Evolutionary conservation across 163 green algal species (phyloP).

Genomic region (Picocystis sp.): DNA sequence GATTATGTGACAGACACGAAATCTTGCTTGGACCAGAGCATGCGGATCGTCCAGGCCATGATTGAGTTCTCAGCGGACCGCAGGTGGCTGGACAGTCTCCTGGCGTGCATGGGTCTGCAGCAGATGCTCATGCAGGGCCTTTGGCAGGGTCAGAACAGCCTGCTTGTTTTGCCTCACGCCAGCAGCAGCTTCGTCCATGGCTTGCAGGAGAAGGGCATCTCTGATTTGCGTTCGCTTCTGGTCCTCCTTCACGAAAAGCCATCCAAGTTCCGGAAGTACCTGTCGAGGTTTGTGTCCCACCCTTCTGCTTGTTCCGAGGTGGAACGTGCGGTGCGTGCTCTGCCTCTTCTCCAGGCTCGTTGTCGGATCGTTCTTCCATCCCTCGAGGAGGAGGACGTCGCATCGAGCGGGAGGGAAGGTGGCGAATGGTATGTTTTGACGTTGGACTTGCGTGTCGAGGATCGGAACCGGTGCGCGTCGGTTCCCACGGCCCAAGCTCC

Average conservation of each 20-base stretch:
- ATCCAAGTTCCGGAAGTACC: conserved; percentile 14
- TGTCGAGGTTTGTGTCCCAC: conserved; percentile 6
- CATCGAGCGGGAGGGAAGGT: neutral
- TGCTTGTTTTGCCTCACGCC: conserved; percentile 46
- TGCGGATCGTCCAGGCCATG: conserved; percentile 77
- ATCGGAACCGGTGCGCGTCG: conserved; percentile 1
- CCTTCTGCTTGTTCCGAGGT: neutral
- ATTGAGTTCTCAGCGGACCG: conserved; percentile 62
- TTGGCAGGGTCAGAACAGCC: conserved; percentile 40
- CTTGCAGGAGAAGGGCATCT: too few species aligned
- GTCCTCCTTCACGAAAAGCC: neutral
- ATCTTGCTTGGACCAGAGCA: conserved; percentile 68
- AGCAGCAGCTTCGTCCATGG: conserved; percentile 1
- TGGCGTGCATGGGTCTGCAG: conserved; percentile 59
- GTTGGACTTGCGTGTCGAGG: conserved; percentile 18
- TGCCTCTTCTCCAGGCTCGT: conserved; percentile 1
- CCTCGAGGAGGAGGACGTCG: conserved; percentile 13
- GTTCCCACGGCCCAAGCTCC: conserved; percentile 47
- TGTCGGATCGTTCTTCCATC: conserved; percentile 25
- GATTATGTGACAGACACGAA: conserved; percentile 93
- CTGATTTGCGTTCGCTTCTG: too few species aligned
- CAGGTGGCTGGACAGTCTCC: conserved; percentile 55
- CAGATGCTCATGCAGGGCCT: conserved; percentile 72
- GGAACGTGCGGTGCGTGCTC: neutral
- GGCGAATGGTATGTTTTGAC: conserved; percentile 27